Evolutionary conservation across 495 filamentous ascomycete genomes (phyloP).

Genomic region (Penicillium arizonense): DNA sequence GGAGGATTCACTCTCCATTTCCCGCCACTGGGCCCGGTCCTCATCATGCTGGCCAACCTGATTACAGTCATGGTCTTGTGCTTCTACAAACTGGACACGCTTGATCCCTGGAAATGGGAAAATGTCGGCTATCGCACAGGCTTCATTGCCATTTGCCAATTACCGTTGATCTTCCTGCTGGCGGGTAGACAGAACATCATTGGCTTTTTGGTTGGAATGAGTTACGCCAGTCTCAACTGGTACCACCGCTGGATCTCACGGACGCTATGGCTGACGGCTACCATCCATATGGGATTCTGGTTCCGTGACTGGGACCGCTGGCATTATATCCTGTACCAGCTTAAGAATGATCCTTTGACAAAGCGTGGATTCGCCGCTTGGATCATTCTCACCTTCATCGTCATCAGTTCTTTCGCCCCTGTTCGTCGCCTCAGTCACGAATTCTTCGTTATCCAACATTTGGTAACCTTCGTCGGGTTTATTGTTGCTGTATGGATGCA

Average conservation of each 20-base stretch:
- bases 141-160: conserved; percentile 74
- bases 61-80: conserved; percentile 39
- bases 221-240: conserved; percentile 80
- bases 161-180: conserved; percentile 79
- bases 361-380: conserved; percentile 72
- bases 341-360: conserved; percentile 62
- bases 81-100: conserved; percentile 40
- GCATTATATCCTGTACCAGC: conserved; percentile 59
- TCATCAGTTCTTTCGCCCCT: conserved; percentile 64
- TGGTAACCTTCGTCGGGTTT: conserved; percentile 65
- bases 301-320: conserved; percentile 64
- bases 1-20: conserved; percentile 47
- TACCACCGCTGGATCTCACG: conserved; percentile 79
- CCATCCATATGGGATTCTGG: conserved; percentile 74
- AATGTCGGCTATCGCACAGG: conserved; percentile 73
- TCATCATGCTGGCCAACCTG: conserved; percentile 39
- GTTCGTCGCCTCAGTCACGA: conserved; percentile 72
- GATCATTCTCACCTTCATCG: conserved; percentile 69
- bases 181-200: conserved; percentile 77
- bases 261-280: conserved; percentile 69
- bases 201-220: conserved; percentile 63
- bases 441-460: conserved; percentile 78
- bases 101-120: conserved; percentile 56
- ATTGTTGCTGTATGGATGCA: conserved; percentile 65
- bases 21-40: conserved; percentile 35